Conservation (phyloP, 257 asterid genomes). For the Rehmannia glutinosa region DNA sequence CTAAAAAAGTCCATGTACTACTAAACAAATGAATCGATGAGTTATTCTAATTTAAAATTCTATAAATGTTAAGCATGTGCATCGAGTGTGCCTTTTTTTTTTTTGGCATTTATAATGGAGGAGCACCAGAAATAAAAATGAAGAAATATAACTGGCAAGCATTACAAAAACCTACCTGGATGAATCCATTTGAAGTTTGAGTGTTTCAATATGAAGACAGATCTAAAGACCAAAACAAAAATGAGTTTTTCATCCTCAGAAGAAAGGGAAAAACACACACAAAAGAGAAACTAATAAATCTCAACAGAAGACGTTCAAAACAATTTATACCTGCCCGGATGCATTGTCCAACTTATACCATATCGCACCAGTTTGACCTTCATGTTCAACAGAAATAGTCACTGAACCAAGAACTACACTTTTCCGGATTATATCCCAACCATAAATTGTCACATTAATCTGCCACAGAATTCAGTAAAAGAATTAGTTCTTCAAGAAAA, state of each 20-base stretch:
- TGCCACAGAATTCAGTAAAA: constrained; percentile 38
- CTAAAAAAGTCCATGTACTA: neutral
- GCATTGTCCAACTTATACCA: constrained; percentile 80
- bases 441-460: constrained; percentile 78
- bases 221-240: constrained; percentile 51
- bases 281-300: constrained; percentile 1
- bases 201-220: constrained; percentile 71
- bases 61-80: neutral
- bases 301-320: constrained; percentile 1
- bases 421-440: constrained; percentile 91
- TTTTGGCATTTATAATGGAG: neutral
- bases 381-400: constrained; percentile 56
- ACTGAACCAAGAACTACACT: constrained; percentile 87
- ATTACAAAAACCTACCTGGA: constrained; percentile 42
- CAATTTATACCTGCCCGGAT: constrained; percentile 73
- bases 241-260: constrained; percentile 1
- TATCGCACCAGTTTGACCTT: constrained; percentile 72
- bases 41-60: neutral
- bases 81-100: neutral
- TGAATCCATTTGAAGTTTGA: constrained; percentile 45
- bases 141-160: neutral
- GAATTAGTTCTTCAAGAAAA: constrained; percentile 21
- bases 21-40: neutral
- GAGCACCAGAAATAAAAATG: neutral
- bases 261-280: neutral